These are phyloP conservation scores for Ganoderma sinense DNA, from an alignment of 1,284 basidiomycete genomes.

Conservation along the genomic window DNA sequence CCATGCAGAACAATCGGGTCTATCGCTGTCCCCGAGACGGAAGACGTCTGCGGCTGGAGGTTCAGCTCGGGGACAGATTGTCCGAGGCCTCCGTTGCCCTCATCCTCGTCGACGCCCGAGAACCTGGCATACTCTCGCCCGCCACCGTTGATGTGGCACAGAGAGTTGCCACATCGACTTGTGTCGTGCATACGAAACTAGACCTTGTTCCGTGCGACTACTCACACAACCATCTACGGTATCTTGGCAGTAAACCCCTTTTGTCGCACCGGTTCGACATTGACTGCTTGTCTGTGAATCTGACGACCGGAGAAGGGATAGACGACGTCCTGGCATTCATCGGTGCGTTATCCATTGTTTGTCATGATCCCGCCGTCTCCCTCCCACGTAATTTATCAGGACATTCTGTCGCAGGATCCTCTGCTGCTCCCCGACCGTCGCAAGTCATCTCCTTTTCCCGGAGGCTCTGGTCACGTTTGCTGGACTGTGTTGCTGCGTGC, in stretches of 20 bases:
- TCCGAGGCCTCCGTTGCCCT: conserved; percentile 1
- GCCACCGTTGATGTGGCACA: not conserved
- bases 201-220: conserved; percentile 13
- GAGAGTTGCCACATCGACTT: not conserved
- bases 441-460: not conserved
- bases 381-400: not conserved
- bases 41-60: not conserved
- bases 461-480: not conserved
- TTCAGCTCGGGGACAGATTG: not conserved
- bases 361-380: not conserved
- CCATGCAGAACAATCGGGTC: not conserved
- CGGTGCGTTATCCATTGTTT: not conserved
- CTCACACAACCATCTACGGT: not conserved
- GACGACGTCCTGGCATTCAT: conserved; percentile 2
- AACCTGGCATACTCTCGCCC: not conserved
- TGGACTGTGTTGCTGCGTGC: not conserved
- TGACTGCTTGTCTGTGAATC: conserved; percentile 3
- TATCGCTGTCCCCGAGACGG: conserved; percentile 1
- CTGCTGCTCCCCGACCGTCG: not conserved
- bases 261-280: conserved; percentile 1
- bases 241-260: not conserved
- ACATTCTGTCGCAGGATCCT: not conserved
- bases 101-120: conserved; percentile 6
- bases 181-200: conserved; percentile 11
- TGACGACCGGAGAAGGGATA: not conserved